phyloP scores from a whole-genome alignment of 768 basidiomycete species.

The Trametes meyenii region DNA sequence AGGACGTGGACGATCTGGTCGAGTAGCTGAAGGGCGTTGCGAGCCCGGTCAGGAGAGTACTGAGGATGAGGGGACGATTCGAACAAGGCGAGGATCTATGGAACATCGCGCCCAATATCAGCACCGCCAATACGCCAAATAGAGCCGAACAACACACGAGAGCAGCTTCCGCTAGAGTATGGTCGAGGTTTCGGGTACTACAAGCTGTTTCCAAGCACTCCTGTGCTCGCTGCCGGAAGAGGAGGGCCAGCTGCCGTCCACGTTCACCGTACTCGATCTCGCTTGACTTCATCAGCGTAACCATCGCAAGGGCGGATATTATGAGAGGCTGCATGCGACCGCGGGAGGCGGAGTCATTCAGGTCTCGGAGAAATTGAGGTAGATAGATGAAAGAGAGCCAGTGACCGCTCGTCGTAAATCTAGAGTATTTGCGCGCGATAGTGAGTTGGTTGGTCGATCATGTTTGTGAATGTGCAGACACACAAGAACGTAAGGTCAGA shows the following conservation, averaged over 20 bases:
- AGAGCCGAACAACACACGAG: slow-evolving; percentile 45
- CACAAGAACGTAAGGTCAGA: slow-evolving; percentile 57
- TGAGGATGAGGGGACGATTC: slow-evolving; percentile 75
- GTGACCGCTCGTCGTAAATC: slow-evolving; percentile 64
- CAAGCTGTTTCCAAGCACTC: slow-evolving; percentile 54
- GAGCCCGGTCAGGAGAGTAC: slow-evolving; percentile 57
- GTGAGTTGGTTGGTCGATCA: background rate
- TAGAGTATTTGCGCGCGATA: slow-evolving; percentile 34
- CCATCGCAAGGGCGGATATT: slow-evolving; percentile 67
- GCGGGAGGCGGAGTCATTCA: slow-evolving; percentile 56
- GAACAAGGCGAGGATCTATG: slow-evolving; percentile 73
- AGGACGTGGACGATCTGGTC: slow-evolving; percentile 67
- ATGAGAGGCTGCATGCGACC: slow-evolving; percentile 70
- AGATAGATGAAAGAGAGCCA: slow-evolving; percentile 73
- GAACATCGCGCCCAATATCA: background rate
- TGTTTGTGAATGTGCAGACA: slow-evolving; percentile 25
- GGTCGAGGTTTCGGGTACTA: slow-evolving; percentile 56
- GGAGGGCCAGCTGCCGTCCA: slow-evolving; percentile 61
- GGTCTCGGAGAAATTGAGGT: slow-evolving; percentile 51
- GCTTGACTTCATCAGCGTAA: slow-evolving; percentile 73
- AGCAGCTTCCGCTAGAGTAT: slow-evolving; percentile 72
- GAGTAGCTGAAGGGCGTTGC: slow-evolving; percentile 55
- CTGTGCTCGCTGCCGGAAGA: slow-evolving; percentile 60
- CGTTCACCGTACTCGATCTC: slow-evolving; percentile 55
- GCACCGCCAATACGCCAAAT: background rate